A percentile compares a stretch with the other conserved stretches of the same genome.
These are phyloP conservation scores for Auriscalpium microsporum DNA, from an alignment of 768 basidiomycete genomes.

Conservation along the genomic window DNA sequence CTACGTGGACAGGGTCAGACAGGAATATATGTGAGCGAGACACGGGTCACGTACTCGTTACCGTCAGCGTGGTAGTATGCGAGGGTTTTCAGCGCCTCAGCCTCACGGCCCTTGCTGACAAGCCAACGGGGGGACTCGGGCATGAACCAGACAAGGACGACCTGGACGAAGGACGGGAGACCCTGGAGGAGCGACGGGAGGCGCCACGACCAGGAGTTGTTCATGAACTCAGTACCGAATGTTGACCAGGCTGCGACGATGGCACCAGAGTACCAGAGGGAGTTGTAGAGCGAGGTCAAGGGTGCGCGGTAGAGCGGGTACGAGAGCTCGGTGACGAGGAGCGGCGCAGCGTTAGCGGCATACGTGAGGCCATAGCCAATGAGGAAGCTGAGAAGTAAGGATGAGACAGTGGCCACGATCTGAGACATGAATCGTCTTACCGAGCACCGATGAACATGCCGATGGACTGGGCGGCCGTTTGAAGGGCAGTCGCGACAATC, in stretches of 20 bases:
- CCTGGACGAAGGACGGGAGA: conserved; percentile 58
- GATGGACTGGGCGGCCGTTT: conserved; percentile 62
- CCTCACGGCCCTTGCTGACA: conserved; percentile 64
- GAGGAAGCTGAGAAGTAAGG: conserved; percentile 37
- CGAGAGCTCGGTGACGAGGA: conserved; percentile 80
- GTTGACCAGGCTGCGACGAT: conserved; percentile 82
- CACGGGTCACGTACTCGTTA: conserved; percentile 35
- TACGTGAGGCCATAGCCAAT: conserved; percentile 74
- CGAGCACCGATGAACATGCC: conserved; percentile 79
- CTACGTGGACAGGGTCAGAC: conserved; percentile 20
- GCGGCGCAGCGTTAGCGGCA: conserved; percentile 68
- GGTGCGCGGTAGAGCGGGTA: conserved; percentile 78
- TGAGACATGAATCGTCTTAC: conserved; percentile 20
- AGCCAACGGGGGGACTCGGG: conserved; percentile 86
- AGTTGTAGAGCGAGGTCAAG: conserved; percentile 72
- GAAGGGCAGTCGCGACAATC: conserved; percentile 57
- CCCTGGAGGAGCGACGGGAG: conserved; percentile 69
- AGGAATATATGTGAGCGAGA: not conserved
- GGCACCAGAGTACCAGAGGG: conserved; percentile 80
- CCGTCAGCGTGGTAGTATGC: conserved; percentile 83
- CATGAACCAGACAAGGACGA: conserved; percentile 55
- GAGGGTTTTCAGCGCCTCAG: conserved; percentile 57
- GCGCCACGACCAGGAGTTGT: conserved; percentile 72
- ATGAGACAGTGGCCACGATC: not conserved
- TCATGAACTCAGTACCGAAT: conserved; percentile 69